Conservation (phyloP, 129 eudicot species). For the Kitagawia praeruptora region DNA sequence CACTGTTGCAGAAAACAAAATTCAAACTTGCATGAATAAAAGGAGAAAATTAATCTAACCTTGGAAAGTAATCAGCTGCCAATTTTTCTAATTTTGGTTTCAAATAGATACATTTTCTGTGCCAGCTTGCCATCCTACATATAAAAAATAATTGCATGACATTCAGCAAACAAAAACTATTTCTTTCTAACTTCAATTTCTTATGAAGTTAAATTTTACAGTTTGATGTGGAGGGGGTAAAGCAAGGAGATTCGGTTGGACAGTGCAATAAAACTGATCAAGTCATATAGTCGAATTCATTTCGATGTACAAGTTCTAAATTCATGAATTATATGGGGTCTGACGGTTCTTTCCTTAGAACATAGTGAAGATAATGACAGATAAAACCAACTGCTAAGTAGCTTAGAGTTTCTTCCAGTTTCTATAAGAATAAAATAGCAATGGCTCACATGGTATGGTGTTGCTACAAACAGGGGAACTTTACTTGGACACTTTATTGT, state of each 20-base stretch:
- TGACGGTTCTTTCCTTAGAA: not conserved
- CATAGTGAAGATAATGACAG: not conserved
- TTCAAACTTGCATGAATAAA: not conserved
- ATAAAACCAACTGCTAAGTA: too few relatives aligned
- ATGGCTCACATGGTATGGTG: too few relatives aligned
- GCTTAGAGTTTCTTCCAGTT: too few relatives aligned
- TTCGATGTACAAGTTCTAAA: not conserved
- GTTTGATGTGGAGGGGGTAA: not conserved
- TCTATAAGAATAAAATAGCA: too few relatives aligned
- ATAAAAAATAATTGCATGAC: too few relatives aligned
- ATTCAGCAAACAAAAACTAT: too few relatives aligned
- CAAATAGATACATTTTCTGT: conserved; percentile 84
- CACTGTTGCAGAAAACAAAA: not conserved
- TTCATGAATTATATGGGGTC: not conserved
- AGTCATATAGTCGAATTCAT: not conserved
- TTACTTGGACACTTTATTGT: too few relatives aligned
- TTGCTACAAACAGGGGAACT: too few relatives aligned
- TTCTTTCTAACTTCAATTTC: too few relatives aligned
- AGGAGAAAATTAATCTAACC: conserved; percentile 30
- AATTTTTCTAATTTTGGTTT: conserved; percentile 84
- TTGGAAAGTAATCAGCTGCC: conserved; percentile 66
- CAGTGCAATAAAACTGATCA: not conserved
- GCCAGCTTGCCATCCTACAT: conserved; percentile 90
- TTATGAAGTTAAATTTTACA: too few relatives aligned
- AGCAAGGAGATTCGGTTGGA: not conserved